phyloP scores from a whole-genome alignment of 148 eudicot genomes.

The Arctostaphylos glauca region DNA sequence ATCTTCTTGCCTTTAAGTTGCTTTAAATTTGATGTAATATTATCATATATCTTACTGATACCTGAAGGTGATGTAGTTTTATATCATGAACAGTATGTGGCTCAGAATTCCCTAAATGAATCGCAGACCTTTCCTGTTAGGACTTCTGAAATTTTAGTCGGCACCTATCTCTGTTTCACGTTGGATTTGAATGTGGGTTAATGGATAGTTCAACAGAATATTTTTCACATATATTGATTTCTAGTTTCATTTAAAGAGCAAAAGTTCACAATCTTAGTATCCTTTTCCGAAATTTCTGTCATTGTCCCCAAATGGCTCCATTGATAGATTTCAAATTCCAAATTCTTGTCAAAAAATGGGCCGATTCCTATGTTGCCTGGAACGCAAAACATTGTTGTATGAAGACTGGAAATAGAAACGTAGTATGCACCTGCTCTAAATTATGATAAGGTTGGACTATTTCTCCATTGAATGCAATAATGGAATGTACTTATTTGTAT shows the following conservation, averaged over 20 bases:
- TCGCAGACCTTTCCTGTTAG: not conserved
- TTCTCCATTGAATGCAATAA: not conserved
- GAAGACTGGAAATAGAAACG: not conserved
- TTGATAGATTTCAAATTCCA: not conserved
- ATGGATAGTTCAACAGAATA: not conserved
- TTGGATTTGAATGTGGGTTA: slow-evolving; percentile 1
- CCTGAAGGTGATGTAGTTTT: not conserved
- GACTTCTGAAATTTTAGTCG: not conserved
- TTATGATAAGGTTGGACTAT: not conserved
- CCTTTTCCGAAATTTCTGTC: not conserved
- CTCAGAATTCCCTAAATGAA: not conserved
- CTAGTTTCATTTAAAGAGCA: not conserved
- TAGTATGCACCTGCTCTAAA: not conserved
- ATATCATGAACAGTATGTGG: not conserved
- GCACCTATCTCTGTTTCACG: not conserved
- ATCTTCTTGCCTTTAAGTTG: slow-evolving; percentile 13
- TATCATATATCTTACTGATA: not conserved
- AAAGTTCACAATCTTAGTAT: not conserved
- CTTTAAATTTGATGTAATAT: not conserved
- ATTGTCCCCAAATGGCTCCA: not conserved
- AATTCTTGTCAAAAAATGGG: not conserved
- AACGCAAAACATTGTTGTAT: not conserved
- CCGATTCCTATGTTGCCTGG: not conserved
- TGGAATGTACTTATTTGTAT: not conserved
- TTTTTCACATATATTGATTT: not conserved